Percentiles rank a stretch among this genome's conserved stretches.
Evolutionary conservation across 2,329 filamentous ascomycete genomes (phyloP).

Genomic region (Ophiostoma triangulosporum): DNA sequence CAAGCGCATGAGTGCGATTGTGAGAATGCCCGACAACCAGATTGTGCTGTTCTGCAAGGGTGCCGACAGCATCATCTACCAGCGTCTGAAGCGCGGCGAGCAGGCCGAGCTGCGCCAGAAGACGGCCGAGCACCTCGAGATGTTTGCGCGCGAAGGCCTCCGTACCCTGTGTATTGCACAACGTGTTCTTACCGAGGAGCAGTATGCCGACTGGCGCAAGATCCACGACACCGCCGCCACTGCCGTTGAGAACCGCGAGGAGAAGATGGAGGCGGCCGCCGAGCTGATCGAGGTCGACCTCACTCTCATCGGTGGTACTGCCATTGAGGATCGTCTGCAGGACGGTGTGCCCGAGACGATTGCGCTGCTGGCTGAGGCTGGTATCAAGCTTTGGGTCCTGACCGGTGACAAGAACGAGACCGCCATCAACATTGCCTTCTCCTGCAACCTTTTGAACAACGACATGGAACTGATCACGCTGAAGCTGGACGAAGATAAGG

Average conservation of each 20-base stretch:
- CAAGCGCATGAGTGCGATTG: conserved; percentile 96
- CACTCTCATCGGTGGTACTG: conserved; percentile 78
- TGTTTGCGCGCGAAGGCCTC: conserved; percentile 91
- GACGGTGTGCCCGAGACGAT: conserved; percentile 96
- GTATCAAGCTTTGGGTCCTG: conserved; percentile 96
- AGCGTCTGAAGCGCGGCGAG: conserved; percentile 70
- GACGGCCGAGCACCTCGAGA: conserved; percentile 88
- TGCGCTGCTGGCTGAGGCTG: conserved; percentile 74
- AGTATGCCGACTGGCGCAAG: conserved; percentile 74
- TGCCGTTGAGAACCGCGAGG: conserved; percentile 73
- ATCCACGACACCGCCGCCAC: conserved; percentile 80
- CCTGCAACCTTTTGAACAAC: conserved; percentile 92
- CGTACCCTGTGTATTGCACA: conserved; percentile 90
- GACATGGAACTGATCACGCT: conserved; percentile 94
- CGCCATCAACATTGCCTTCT: conserved; percentile 99
- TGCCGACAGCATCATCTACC: conserved; percentile 94
- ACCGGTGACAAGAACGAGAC: conserved; percentile 99
- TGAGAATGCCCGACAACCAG: conserved; percentile 80
- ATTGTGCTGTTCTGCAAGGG: conserved; percentile 96
- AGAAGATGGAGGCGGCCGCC: conserved; percentile 80
- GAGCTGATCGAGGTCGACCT: conserved; percentile 86
- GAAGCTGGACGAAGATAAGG: conserved; percentile 65
- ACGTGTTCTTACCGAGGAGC: conserved; percentile 62
- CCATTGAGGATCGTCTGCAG: conserved; percentile 92
- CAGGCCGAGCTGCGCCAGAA: conserved; percentile 69